Conservation (phyloP, 2,329 filamentous ascomycete genomes). For the Penicillium sp. region DNA sequence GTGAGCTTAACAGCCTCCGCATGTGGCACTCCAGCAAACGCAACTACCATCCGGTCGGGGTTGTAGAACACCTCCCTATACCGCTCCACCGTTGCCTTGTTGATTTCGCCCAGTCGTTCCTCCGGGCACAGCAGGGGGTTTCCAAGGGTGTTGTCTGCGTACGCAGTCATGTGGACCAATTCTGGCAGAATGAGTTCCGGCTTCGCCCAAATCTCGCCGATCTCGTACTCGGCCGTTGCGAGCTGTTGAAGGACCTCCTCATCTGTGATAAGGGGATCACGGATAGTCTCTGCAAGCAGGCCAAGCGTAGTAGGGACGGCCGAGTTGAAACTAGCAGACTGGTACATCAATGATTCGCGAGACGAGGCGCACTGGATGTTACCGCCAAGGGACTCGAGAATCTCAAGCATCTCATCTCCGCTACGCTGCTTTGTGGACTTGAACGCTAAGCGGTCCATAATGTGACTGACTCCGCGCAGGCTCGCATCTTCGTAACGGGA, state of each 20-base stretch:
- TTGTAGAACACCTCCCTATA: constrained; percentile 83
- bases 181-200: constrained; percentile 94
- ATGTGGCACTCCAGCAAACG: constrained; percentile 90
- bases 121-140: constrained; percentile 89
- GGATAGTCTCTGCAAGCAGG: constrained; percentile 89
- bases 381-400: constrained; percentile 82
- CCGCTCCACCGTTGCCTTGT: constrained; percentile 68
- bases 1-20: constrained; percentile 73
- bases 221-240: constrained; percentile 90
- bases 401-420: constrained; percentile 82
- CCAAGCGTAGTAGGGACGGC: constrained; percentile 79
- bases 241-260: constrained; percentile 85
- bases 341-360: constrained; percentile 96
- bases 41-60: constrained; percentile 88
- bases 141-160: constrained; percentile 91
- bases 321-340: constrained; percentile 94
- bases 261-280: constrained; percentile 78
- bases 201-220: constrained; percentile 96
- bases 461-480: constrained; percentile 87
- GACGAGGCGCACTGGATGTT: constrained; percentile 97
- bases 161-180: constrained; percentile 91
- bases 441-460: constrained; percentile 93
- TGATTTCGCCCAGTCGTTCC: constrained; percentile 74
- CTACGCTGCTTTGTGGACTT: constrained; percentile 73
- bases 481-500: constrained; percentile 88